phyloP scores from a whole-genome alignment of 2,329 filamentous ascomycete genomes.

The Leptographium galeiforme region DNA sequence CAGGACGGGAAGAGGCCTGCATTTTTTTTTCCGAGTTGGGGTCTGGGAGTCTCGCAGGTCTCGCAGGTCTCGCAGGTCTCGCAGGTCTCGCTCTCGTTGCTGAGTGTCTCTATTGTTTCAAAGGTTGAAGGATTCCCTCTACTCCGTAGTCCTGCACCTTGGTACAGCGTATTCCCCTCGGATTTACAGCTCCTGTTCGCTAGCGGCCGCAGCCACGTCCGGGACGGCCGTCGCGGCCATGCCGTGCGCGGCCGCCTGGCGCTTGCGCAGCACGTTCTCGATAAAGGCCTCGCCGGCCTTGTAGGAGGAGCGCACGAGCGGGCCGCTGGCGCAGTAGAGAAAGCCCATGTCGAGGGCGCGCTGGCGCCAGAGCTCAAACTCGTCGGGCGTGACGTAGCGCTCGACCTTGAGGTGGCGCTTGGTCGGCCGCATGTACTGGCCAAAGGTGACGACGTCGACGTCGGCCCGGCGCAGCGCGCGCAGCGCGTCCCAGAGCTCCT shows the following conservation, averaged over 20 bases:
- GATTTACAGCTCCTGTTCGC: not conserved
- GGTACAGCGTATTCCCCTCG: too few species aligned
- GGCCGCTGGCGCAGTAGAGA: slow-evolving; percentile 88
- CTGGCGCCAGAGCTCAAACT: slow-evolving; percentile 84
- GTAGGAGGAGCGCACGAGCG: slow-evolving; percentile 86
- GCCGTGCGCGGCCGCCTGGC: slow-evolving; percentile 32
- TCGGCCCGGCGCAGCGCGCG: slow-evolving; percentile 64
- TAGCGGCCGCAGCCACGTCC: not conserved
- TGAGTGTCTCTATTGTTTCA: too few species aligned
- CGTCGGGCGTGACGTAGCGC: slow-evolving; percentile 82
- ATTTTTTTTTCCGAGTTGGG: too few species aligned
- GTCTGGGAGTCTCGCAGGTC: too few species aligned
- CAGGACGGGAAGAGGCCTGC: too few species aligned
- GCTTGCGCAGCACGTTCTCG: slow-evolving; percentile 90
- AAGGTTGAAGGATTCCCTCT: too few species aligned
- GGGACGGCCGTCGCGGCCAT: not conserved
- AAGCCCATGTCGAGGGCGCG: slow-evolving; percentile 90
- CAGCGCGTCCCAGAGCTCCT: slow-evolving; percentile 68
- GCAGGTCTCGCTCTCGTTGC: too few species aligned
- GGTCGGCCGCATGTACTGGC: slow-evolving; percentile 99
- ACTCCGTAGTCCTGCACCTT: too few species aligned
- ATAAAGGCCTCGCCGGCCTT: slow-evolving; percentile 98
- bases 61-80: too few species aligned
- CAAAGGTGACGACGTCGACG: slow-evolving; percentile 94
- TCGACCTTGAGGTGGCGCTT: slow-evolving; percentile 96